phyloP scores from a whole-genome alignment of 202 grass and related monocot species.

The Eragrostis tef region DNA sequence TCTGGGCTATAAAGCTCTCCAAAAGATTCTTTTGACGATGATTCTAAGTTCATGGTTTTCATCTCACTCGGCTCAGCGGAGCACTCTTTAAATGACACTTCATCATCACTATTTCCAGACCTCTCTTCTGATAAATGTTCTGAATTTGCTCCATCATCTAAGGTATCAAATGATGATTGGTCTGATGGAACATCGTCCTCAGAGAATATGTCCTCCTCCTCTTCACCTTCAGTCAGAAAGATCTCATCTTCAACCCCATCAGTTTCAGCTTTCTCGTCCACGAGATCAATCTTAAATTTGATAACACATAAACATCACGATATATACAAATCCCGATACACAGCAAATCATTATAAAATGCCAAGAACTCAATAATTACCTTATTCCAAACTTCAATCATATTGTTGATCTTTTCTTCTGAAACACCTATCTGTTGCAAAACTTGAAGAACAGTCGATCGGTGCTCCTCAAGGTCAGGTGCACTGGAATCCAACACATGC shows the following conservation, averaged over 20 bases:
- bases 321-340: slow-evolving; percentile 29
- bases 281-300: slow-evolving; percentile 74
- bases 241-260: slow-evolving; percentile 54
- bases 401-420: slow-evolving; percentile 78
- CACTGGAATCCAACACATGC: slow-evolving; percentile 90
- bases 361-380: slow-evolving; percentile 44
- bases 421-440: slow-evolving; percentile 89
- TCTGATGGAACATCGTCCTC: slow-evolving; percentile 56
- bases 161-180: slow-evolving; percentile 53
- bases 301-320: slow-evolving; percentile 13
- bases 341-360: neutral
- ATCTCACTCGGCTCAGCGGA: slow-evolving; percentile 39
- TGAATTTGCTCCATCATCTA: slow-evolving; percentile 52
- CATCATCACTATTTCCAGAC: slow-evolving; percentile 43
- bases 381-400: slow-evolving; percentile 99
- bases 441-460: slow-evolving; percentile 80
- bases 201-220: slow-evolving; percentile 57
- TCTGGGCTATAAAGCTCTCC: slow-evolving; percentile 36
- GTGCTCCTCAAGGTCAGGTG: slow-evolving; percentile 78
- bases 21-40: slow-evolving; percentile 42
- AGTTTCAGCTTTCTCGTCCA: slow-evolving; percentile 54
- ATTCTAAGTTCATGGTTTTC: slow-evolving; percentile 34
- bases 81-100: slow-evolving; percentile 42
- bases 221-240: slow-evolving; percentile 57
- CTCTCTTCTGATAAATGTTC: slow-evolving; percentile 54